Conservation (phyloP, 495 filamentous ascomycete genomes). For the Parmelia sp. region DNA sequence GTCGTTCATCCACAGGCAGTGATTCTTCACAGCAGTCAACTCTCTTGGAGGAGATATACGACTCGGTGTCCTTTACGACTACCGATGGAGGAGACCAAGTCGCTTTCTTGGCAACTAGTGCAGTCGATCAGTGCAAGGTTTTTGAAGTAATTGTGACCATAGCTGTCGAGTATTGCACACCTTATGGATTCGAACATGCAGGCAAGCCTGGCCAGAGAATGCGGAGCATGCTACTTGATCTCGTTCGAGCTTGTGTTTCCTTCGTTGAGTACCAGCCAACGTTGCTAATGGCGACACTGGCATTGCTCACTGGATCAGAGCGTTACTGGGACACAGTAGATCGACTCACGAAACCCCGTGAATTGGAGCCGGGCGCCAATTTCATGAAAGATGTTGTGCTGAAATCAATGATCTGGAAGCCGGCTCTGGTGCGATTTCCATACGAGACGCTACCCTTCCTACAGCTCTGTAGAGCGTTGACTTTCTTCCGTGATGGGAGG, state of each 20-base stretch:
- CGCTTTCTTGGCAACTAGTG: conserved; percentile 43
- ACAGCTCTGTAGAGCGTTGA: conserved; percentile 53
- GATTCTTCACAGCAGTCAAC: conserved; percentile 40
- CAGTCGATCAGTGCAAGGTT: conserved; percentile 48
- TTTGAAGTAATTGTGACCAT: conserved; percentile 59
- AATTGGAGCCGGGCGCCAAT: conserved; percentile 41
- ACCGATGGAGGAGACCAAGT: conserved; percentile 43
- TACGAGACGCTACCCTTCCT: conserved; percentile 81
- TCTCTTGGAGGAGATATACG: conserved; percentile 47
- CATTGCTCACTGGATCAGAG: conserved; percentile 51
- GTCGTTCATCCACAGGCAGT: conserved; percentile 26
- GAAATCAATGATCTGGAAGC: conserved; percentile 54
- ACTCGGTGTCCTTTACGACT: conserved; percentile 38
- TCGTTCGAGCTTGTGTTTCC: conserved; percentile 52
- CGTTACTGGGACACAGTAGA: conserved; percentile 49
- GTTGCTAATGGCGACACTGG: conserved; percentile 54
- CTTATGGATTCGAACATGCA: conserved; percentile 41
- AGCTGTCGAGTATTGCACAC: conserved; percentile 42
- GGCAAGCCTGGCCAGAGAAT: conserved; percentile 43
- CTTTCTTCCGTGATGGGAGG: conserved; percentile 39
- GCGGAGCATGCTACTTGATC: conserved; percentile 56
- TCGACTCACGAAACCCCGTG: conserved; percentile 28
- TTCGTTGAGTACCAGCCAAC: conserved; percentile 62
- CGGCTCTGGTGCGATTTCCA: conserved; percentile 68
- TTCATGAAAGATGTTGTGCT: conserved; percentile 52